These are phyloP conservation scores for Stipa capillata DNA, from an alignment of 176 grass and related monocot genomes.

Conservation along the genomic window DNA sequence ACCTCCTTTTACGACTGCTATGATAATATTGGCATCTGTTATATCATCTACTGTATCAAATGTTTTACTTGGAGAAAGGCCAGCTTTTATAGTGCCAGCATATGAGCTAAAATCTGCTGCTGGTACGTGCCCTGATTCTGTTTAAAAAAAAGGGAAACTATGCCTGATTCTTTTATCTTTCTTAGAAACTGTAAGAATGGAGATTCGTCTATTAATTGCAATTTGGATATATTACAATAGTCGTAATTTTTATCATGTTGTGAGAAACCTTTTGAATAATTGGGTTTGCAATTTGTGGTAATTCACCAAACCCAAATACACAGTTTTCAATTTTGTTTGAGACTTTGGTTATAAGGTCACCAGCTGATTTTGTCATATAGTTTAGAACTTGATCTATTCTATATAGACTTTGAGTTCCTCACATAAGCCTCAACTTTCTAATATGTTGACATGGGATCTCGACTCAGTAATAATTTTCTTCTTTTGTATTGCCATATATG, in stretches of 20 bases:
- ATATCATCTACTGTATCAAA: slow-evolving; percentile 98
- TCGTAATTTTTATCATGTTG: neutral
- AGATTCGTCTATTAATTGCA: neutral
- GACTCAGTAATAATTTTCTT: neutral
- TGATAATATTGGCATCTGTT: slow-evolving; percentile 96
- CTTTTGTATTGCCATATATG: neutral
- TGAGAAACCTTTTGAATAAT: neutral
- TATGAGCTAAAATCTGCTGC: slow-evolving; percentile 97
- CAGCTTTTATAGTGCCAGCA: slow-evolving; percentile 84
- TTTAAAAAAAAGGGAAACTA: too few relatives aligned
- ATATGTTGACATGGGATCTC: neutral
- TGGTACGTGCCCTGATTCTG: slow-evolving; percentile 57
- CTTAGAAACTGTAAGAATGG: slow-evolving; percentile 9
- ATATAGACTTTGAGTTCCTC: neutral
- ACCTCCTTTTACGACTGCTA: slow-evolving; percentile 92
- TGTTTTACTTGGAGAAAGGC: slow-evolving; percentile 90
- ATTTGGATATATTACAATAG: neutral
- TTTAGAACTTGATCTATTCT: neutral
- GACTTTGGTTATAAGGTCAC: neutral
- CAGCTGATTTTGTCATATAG: neutral
- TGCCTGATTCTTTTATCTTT: neutral
- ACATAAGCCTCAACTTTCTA: neutral
- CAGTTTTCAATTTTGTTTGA: neutral
- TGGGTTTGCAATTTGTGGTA: neutral
- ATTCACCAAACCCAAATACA: neutral